Percentiles rank a stretch among this genome's conserved stretches.
phyloP scores from a whole-genome alignment of 106 monocot species.

The Dendrobium nobile region DNA sequence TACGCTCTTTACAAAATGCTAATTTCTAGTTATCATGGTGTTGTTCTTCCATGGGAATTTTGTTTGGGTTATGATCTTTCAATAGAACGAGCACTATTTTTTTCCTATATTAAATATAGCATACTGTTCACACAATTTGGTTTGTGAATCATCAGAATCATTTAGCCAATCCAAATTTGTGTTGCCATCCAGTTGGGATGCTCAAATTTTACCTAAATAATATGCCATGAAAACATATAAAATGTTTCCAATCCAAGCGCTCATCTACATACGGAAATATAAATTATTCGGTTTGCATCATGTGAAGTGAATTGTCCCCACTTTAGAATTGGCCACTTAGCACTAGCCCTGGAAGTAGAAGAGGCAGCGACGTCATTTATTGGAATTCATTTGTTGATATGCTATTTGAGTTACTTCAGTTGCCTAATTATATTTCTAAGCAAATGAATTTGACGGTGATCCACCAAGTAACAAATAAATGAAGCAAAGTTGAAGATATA shows the following conservation, averaged over 20 bases:
- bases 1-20: not conserved
- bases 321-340: not conserved
- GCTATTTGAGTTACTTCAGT: conserved; percentile 3
- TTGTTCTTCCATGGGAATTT: not conserved
- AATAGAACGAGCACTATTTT: not conserved
- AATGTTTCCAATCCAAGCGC: not conserved
- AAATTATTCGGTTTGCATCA: not conserved
- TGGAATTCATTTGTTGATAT: not conserved
- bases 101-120: not conserved
- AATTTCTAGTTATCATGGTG: not conserved
- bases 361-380: not conserved
- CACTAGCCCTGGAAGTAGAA: not conserved
- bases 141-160: not conserved
- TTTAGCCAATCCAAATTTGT: not conserved
- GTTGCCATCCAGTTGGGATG: not conserved
- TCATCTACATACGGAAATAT: not conserved
- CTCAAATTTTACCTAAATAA: not conserved
- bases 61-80: not conserved
- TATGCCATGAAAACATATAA: not conserved
- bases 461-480: not conserved
- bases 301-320: not conserved
- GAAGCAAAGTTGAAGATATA: not conserved
- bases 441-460: not conserved
- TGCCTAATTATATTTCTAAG: not conserved
- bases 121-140: not conserved